Conservation (phyloP, 306 rosid species). For the Sechiopsis laciniata region DNA sequence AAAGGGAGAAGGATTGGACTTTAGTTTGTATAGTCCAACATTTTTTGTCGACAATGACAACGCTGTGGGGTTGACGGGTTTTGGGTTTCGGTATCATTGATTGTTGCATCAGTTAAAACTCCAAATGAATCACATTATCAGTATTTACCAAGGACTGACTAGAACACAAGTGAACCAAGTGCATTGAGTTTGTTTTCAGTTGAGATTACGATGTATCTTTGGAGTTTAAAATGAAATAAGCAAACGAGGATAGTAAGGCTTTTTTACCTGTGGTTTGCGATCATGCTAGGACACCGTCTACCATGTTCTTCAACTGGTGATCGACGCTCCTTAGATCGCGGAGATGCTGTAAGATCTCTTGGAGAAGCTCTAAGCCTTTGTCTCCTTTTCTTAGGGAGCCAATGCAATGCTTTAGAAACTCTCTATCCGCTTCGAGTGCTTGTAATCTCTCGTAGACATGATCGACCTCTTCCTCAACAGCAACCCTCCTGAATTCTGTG, state of each 20-base stretch:
- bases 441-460: slow-evolving; percentile 80
- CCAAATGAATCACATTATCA: slow-evolving; percentile 16
- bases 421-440: slow-evolving; percentile 83
- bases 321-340: slow-evolving; percentile 88
- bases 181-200: background rate
- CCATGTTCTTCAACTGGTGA: slow-evolving; percentile 43
- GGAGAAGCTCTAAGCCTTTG: slow-evolving; percentile 72
- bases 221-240: slow-evolving; percentile 12
- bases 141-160: slow-evolving; percentile 23
- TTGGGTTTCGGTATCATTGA: background rate
- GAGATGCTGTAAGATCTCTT: slow-evolving; percentile 88
- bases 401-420: slow-evolving; percentile 84
- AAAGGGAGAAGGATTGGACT: background rate
- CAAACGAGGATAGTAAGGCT: background rate
- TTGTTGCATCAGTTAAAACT: slow-evolving; percentile 17
- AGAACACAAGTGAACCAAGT: slow-evolving; percentile 17
- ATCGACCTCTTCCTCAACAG: slow-evolving; percentile 60
- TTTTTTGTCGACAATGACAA: background rate
- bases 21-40: background rate
- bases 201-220: background rate
- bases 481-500: slow-evolving; percentile 42
- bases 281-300: slow-evolving; percentile 37
- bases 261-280: slow-evolving; percentile 7
- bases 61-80: background rate
- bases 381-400: slow-evolving; percentile 90